phyloP scores from a whole-genome alignment of 176 grass and related monocot species.

The Oryza coarctata region DNA sequence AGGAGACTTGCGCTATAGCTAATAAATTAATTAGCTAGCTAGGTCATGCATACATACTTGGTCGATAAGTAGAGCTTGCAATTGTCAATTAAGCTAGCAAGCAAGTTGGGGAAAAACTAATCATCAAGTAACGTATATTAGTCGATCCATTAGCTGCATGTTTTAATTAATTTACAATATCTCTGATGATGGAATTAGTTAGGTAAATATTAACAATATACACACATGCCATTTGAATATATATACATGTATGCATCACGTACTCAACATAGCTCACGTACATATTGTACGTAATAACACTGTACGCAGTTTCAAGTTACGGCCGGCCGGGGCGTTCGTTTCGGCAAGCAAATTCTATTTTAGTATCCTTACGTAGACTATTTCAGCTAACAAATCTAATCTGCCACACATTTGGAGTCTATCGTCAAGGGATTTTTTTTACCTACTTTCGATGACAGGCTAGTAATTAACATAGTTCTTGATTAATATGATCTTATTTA shows the following conservation, averaged over 20 bases:
- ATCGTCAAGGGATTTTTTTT: too few species aligned
- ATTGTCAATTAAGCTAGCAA: background rate
- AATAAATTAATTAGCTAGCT: background rate
- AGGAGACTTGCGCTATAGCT: slow-evolving; percentile 2
- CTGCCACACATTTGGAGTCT: too few species aligned
- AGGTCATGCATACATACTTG: background rate
- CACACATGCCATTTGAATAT: background rate
- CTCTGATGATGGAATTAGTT: background rate
- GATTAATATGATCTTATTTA: too few species aligned
- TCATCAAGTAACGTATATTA: background rate
- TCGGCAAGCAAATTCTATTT: background rate
- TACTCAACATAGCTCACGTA: background rate
- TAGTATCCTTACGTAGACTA: background rate
- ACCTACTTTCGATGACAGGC: too few species aligned
- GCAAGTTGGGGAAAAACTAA: background rate
- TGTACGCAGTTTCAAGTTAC: background rate
- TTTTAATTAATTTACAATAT: slow-evolving; percentile 17
- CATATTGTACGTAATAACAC: background rate
- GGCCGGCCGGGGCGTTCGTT: too few species aligned
- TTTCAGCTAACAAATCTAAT: background rate
- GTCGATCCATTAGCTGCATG: background rate
- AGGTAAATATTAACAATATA: background rate
- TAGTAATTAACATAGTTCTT: too few species aligned
- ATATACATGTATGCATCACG: background rate
- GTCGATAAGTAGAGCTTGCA: background rate